Conservation (phyloP, 1,284 basidiomycete genomes). For the Sanghuangporus weigelae region DNA sequence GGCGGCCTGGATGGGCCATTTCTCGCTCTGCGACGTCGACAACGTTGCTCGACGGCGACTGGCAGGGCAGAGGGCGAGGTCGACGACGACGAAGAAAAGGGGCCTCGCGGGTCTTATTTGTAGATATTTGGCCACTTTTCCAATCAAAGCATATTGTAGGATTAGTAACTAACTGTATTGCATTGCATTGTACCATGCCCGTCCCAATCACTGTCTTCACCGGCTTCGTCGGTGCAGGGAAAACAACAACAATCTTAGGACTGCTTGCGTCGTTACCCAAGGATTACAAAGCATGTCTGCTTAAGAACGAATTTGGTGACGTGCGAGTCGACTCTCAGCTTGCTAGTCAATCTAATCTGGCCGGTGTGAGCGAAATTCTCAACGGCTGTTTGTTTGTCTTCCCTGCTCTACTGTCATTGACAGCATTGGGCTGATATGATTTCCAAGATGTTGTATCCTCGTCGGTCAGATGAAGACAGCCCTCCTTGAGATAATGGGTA, state of each 20-base stretch:
- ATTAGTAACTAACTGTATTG: no score
- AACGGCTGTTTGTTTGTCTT: constrained; percentile 82
- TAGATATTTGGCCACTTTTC: background rate
- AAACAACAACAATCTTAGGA: constrained; percentile 79
- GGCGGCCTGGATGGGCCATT: constrained; percentile 41
- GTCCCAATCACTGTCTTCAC: constrained; percentile 83
- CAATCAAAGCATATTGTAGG: background rate
- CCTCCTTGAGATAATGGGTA: constrained; percentile 78
- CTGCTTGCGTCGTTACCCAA: constrained; percentile 73
- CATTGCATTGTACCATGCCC: no score
- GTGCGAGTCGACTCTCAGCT: constrained; percentile 84
- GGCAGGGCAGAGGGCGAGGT: background rate
- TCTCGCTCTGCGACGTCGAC: constrained; percentile 28
- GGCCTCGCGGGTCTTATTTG: constrained; percentile 3
- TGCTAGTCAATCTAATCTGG: constrained; percentile 74
- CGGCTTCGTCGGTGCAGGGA: constrained; percentile 73
- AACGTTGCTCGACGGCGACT: constrained; percentile 14
- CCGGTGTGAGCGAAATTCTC: constrained; percentile 85
- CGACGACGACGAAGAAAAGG: constrained; percentile 1
- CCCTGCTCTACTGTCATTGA: background rate
- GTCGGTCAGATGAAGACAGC: constrained; percentile 91
- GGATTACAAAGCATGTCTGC: constrained; percentile 78
- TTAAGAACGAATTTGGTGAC: constrained; percentile 90
- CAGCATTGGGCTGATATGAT: background rate
- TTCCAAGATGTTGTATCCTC: constrained; percentile 76